Evolutionary conservation across 2,329 filamentous ascomycete genomes (phyloP), one percentile per base, ranked within the genome.

Genomic region (Rhynchosporium secalis): DNA sequence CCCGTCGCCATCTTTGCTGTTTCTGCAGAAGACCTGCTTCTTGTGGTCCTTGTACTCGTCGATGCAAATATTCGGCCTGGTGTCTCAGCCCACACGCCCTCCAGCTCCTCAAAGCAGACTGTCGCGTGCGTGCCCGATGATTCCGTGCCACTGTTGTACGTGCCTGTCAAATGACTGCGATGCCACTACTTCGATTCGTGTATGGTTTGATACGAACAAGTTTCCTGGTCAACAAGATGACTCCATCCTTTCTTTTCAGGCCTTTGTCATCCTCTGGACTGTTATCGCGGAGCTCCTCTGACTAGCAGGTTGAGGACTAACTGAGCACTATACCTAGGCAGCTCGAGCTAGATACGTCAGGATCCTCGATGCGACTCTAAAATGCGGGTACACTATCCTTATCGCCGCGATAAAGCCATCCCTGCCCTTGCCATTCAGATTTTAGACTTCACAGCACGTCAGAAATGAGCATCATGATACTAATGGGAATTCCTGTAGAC

Each of bases 1-100:
- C 66, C 61, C 41, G 62, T 67, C 55, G 62, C 61, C 70, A 73
- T 73, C 51, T 5, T 66, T 51, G 40, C 26, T 61, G 13, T 58
- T 13, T 8, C 48, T 56, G 40, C 7, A 10, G 15, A 40, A 43
- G 15, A 46, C 28, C 33, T 26, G 13, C 38, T 36, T 45, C 56
- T 57, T 20, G 43, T 60, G 29, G 36, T 31, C 33, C 36, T 52
- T 54, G 41, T 55, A 31, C 10, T 33, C 36, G 48, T 9, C 20
- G 59, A 46, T 58, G 43, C 56, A 28, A 7, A 54, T 45, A 47
- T 58, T 40, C 41, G 20, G 33, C 51, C 43, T 47, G 41, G 10
- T 47, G 45, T 60, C 52, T 54, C 43, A 52, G 26, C 46, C 49
- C n/a, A 60, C 13, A 20, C 20, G 20, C 31, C 51, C 40, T 36